Conservation (phyloP, 1,284 basidiomycete genomes). For the Pseudozyma pruni region DNA sequence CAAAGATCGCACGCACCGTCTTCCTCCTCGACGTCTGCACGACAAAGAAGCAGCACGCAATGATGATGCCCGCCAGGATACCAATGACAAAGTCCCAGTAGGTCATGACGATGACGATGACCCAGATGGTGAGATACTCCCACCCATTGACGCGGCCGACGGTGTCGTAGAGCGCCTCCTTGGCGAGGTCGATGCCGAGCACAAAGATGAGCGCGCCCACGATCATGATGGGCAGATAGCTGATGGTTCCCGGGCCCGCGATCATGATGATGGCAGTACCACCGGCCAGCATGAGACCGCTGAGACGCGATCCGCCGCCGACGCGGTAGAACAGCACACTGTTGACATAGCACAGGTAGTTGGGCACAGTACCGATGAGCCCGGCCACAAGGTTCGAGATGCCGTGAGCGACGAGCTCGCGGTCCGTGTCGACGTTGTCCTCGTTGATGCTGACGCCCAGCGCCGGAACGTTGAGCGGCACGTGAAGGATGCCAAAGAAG, state of each 20-base stretch:
- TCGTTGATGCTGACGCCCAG: slow-evolving; percentile 91
- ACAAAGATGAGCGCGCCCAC: slow-evolving; percentile 90
- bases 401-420: slow-evolving; percentile 91
- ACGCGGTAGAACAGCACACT: slow-evolving; percentile 81
- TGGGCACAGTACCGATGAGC: slow-evolving; percentile 78
- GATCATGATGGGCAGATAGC: slow-evolving; percentile 67
- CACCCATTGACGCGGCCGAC: slow-evolving; percentile 77
- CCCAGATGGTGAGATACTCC: slow-evolving; percentile 72
- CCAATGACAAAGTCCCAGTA: slow-evolving; percentile 82
- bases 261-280: slow-evolving; percentile 80
- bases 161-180: slow-evolving; percentile 94
- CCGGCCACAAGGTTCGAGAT: slow-evolving; percentile 89
- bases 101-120: slow-evolving; percentile 78
- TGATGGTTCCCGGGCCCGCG: slow-evolving; percentile 76
- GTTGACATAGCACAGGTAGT: slow-evolving; percentile 70
- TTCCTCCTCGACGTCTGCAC: slow-evolving; percentile 83
- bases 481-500: slow-evolving; percentile 93
- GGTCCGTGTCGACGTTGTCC: slow-evolving; percentile 89
- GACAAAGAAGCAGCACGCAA: slow-evolving; percentile 95
- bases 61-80: slow-evolving; percentile 88
- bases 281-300: slow-evolving; percentile 85
- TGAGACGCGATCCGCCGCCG: slow-evolving; percentile 84
- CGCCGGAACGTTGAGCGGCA: slow-evolving; percentile 78
- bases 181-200: slow-evolving; percentile 90
- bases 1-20: slow-evolving; percentile 62